Conservation (phyloP, 208 protist genomes). For the Leishmania tarentolae region DNA sequence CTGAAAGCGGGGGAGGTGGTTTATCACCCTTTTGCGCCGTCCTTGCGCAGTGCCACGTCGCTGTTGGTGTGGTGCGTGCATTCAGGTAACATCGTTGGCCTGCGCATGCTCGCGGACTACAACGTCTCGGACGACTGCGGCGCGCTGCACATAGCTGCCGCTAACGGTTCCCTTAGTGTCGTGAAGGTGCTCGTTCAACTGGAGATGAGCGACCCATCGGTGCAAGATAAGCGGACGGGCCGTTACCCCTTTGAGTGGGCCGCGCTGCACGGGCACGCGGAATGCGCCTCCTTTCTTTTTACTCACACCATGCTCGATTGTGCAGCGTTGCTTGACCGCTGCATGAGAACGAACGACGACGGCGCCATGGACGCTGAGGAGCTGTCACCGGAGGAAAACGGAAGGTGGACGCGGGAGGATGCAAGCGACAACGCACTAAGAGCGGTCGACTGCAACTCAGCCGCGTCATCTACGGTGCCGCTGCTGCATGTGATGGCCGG, state of each 20-base stretch:
- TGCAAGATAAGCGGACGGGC: constrained; percentile 27
- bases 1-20: constrained; percentile 37
- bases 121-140: constrained; percentile 73
- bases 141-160: constrained; percentile 64
- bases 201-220: constrained; percentile 61
- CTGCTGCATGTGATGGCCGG: constrained; percentile 50
- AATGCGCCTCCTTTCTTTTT: constrained; percentile 64
- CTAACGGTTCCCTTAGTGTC: constrained; percentile 47
- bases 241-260: constrained; percentile 76
- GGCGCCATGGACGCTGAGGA: background rate
- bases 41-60: constrained; percentile 22
- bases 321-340: constrained; percentile 7
- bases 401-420: background rate
- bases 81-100: constrained; percentile 62
- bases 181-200: constrained; percentile 71
- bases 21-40: constrained; percentile 23
- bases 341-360: background rate
- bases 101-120: constrained; percentile 78
- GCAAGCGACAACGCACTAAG: background rate
- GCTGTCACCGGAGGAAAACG: background rate
- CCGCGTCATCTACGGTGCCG: constrained; percentile 6
- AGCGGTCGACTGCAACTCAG: background rate
- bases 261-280: constrained; percentile 41
- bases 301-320: constrained; percentile 38
- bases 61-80: constrained; percentile 75